phyloP scores from a whole-genome alignment of 164 flowering plant genomes.

The Umbilicus rupestris region DNA sequence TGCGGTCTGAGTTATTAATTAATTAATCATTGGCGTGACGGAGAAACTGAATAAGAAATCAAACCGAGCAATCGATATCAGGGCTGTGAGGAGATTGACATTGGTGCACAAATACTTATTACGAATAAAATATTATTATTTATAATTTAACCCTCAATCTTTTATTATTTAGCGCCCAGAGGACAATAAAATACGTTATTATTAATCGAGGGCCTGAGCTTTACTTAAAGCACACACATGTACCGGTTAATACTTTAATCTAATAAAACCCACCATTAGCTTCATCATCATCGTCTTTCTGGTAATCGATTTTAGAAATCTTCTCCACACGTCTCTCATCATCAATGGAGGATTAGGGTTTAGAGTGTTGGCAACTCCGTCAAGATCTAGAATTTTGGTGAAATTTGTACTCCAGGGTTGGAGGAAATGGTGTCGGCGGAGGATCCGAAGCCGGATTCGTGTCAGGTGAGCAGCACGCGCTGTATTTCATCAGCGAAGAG shows the following conservation, averaged over 20 bases:
- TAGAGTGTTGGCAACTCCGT: not conserved
- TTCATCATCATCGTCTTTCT: not conserved
- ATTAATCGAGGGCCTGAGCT: not conserved
- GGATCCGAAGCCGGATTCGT: not conserved
- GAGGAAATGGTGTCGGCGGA: not conserved
- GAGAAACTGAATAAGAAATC: not conserved
- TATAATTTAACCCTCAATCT: not conserved
- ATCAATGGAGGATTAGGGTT: not conserved
- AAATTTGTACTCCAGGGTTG: not conserved
- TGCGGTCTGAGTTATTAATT: not conserved
- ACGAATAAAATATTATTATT: not conserved
- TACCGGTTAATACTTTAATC: not conserved
- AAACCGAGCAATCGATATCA: not conserved
- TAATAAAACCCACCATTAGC: not conserved
- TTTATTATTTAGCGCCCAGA: not conserved
- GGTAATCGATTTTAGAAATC: not conserved
- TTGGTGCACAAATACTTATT: no score
- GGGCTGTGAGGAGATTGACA: no score
- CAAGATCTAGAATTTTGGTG: not conserved
- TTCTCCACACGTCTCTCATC: no score
- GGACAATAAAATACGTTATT: not conserved
- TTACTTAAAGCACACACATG: not conserved
- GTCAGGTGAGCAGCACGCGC: conserved; percentile 1
- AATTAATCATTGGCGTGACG: not conserved
- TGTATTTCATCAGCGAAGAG: conserved; percentile 19